A percentile compares a stretch with the other conserved stretches of the same genome.
These are phyloP conservation scores for Rhizophora mangle DNA, from an alignment of 345 rosid species.

Conservation along the genomic window DNA sequence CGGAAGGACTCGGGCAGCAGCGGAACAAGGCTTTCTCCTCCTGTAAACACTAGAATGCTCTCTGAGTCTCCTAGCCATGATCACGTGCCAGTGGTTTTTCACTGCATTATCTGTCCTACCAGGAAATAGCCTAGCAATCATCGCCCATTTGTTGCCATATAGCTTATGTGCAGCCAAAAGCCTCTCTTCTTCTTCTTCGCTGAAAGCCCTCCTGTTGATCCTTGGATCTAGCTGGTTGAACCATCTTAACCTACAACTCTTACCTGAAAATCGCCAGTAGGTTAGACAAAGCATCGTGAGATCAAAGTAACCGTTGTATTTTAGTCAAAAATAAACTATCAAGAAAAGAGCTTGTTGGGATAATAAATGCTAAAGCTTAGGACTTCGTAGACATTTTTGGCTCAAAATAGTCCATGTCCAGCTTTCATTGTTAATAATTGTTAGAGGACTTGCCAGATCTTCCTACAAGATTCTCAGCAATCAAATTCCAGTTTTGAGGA, in stretches of 20 bases:
- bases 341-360: neutral
- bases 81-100: conserved; percentile 96
- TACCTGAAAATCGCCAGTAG: conserved; percentile 44
- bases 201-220: conserved; percentile 71
- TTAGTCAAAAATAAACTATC: neutral
- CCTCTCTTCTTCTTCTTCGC: conserved; percentile 80
- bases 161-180: conserved; percentile 62
- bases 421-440: neutral
- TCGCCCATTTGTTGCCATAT: conserved; percentile 92
- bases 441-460: conserved; percentile 62
- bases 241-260: conserved; percentile 97
- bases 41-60: conserved; percentile 53
- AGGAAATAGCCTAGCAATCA: conserved; percentile 79
- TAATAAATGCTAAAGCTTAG: neutral
- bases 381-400: neutral
- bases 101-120: conserved; percentile 96
- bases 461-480: conserved; percentile 79
- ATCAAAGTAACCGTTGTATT: neutral
- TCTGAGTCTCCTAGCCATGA: conserved; percentile 81
- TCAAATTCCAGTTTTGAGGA: conserved; percentile 95
- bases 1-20: conserved; percentile 15
- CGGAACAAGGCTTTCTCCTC: conserved; percentile 41
- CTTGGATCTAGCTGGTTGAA: conserved; percentile 92
- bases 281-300: neutral
- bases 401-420: neutral